A percentile compares a stretch with the other conserved stretches of the same genome.
Conservation (phyloP, 768 basidiomycete genomes). For the Crucibulum laeve region DNA sequence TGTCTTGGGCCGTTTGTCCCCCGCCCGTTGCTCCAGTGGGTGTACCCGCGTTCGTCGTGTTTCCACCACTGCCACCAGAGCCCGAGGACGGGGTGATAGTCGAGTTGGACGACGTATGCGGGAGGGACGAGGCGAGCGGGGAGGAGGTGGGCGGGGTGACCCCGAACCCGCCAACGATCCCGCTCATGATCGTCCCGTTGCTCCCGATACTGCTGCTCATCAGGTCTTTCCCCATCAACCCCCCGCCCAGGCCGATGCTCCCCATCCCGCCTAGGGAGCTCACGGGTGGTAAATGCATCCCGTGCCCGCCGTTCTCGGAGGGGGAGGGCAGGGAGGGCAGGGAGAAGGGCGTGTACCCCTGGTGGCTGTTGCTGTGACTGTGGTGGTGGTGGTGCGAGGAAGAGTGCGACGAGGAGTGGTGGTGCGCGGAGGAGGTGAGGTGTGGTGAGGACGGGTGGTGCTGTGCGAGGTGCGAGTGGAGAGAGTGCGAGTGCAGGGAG, state of each 20-base stretch:
- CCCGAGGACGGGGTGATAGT: not conserved
- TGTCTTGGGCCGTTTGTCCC: slow-evolving; percentile 21
- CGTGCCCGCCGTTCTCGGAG: not conserved
- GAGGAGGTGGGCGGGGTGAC: too few species aligned
- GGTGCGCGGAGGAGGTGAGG: slow-evolving; percentile 4
- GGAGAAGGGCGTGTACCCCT: slow-evolving; percentile 7
- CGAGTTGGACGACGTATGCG: not conserved
- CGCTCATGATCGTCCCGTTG: too few species aligned
- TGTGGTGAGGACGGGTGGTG: not conserved
- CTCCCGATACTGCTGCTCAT: not conserved
- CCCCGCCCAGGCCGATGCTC: not conserved
- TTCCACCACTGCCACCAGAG: not conserved
- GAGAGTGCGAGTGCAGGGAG: slow-evolving; percentile 23
- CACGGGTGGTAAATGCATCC: not conserved
- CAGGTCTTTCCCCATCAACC: not conserved
- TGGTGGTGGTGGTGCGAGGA: not conserved
- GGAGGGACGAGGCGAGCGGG: too few species aligned
- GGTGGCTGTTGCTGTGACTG: too few species aligned
- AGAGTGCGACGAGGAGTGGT: slow-evolving; percentile 7
- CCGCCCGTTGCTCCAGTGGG: slow-evolving; percentile 1
- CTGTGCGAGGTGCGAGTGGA: too few species aligned
- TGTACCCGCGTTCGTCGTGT: not conserved
- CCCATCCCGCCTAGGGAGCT: not conserved
- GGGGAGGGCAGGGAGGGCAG: slow-evolving; percentile 1
- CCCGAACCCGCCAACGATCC: too few species aligned